A percentile compares a stretch with the other conserved stretches of the same genome.
These are phyloP conservation scores for Coemansia sp. DNA, from an alignment of 192 early-diverging fungal genomes.

Conservation along the genomic window DNA sequence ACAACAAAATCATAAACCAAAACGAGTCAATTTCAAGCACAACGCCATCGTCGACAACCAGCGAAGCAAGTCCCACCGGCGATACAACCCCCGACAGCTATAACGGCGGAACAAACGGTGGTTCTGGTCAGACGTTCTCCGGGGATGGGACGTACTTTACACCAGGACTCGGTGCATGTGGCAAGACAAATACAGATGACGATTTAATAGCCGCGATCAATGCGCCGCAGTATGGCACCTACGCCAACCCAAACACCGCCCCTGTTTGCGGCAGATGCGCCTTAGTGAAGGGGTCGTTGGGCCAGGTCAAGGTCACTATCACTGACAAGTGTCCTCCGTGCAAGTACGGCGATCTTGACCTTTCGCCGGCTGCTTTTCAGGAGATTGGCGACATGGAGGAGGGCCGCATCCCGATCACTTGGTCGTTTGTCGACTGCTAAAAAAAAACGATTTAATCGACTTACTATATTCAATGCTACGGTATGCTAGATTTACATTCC, in stretches of 20 bases:
- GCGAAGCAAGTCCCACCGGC: background rate
- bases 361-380: constrained; percentile 57
- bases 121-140: constrained; percentile 25
- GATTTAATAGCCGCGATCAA: constrained; percentile 62
- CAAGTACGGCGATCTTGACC: constrained; percentile 54
- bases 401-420: constrained; percentile 56
- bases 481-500: background rate
- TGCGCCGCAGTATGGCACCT: constrained; percentile 55
- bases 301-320: constrained; percentile 53
- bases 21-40: background rate
- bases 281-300: constrained; percentile 46
- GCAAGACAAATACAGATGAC: constrained; percentile 42
- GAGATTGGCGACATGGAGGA: constrained; percentile 54
- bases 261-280: constrained; percentile 57
- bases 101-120: background rate
- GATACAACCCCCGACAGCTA: background rate
- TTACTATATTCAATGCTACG: background rate
- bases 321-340: constrained; percentile 59
- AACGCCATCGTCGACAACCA: background rate
- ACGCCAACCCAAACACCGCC: constrained; percentile 55
- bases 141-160: constrained; percentile 63
- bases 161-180: constrained; percentile 60
- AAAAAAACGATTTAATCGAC: background rate
- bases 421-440: constrained; percentile 53
- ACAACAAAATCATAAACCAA: background rate